phyloP scores from a whole-genome alignment of 1,284 basidiomycete species.

The Malassezia brasiliensis region DNA sequence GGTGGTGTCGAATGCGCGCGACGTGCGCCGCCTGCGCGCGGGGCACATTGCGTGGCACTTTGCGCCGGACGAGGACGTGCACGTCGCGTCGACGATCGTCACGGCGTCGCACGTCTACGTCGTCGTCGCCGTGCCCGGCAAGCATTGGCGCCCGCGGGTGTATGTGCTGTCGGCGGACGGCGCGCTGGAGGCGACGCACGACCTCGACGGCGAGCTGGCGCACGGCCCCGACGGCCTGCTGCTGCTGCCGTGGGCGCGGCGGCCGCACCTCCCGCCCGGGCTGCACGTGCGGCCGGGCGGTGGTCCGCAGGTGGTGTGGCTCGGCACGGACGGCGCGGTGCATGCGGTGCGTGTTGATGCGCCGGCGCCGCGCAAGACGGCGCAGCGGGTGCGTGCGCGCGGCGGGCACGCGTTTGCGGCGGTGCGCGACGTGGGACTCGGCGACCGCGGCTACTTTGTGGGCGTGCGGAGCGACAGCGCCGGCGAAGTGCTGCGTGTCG shows the following conservation, averaged over 20 bases:
- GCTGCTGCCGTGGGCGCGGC: slow-evolving; percentile 23
- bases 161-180: slow-evolving; percentile 25
- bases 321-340: slow-evolving; percentile 32
- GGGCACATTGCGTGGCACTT: slow-evolving; percentile 6
- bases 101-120: slow-evolving; percentile 26
- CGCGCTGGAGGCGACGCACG: slow-evolving; percentile 23
- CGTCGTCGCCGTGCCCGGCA: slow-evolving; percentile 2
- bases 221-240: slow-evolving; percentile 21
- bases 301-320: slow-evolving; percentile 38
- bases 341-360: slow-evolving; percentile 28
- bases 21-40: background rate
- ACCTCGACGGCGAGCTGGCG: slow-evolving; percentile 21
- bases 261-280: slow-evolving; percentile 21
- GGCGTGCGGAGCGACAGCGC: slow-evolving; percentile 26
- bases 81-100: slow-evolving; percentile 20
- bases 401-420: slow-evolving; percentile 3
- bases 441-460: slow-evolving; percentile 33
- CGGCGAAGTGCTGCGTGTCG: slow-evolving; percentile 31
- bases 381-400: slow-evolving; percentile 22
- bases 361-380: slow-evolving; percentile 15
- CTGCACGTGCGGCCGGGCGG: slow-evolving; percentile 16
- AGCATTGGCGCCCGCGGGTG: slow-evolving; percentile 2
- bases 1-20: background rate
- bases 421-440: slow-evolving; percentile 31
- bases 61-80: slow-evolving; percentile 1